phyloP scores from a whole-genome alignment of 352 stramenopile genomes.

The Pythium aquatile region DNA sequence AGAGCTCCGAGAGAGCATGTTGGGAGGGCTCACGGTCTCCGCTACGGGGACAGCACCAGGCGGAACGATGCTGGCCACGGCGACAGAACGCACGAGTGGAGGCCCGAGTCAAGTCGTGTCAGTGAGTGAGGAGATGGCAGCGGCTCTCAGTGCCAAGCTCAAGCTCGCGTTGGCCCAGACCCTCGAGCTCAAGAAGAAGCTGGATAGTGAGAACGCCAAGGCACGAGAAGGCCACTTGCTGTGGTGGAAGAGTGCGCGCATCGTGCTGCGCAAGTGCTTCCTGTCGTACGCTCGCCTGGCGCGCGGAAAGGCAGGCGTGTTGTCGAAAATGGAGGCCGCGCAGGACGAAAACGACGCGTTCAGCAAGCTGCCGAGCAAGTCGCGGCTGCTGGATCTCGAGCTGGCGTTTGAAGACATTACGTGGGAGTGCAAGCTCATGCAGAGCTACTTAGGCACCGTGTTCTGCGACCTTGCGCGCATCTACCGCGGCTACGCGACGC shows the following conservation, averaged over 20 bases:
- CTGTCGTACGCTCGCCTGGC: slow-evolving; percentile 63
- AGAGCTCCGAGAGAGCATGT: slow-evolving; percentile 46
- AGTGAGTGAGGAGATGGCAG: slow-evolving; percentile 20
- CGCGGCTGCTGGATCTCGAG: slow-evolving; percentile 50
- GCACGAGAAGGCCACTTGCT: slow-evolving; percentile 61
- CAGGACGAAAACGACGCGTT: slow-evolving; percentile 67
- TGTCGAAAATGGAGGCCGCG: slow-evolving; percentile 45
- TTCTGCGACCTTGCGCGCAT: slow-evolving; percentile 75
- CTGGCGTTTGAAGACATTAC: slow-evolving; percentile 61
- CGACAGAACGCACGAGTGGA: neutral
- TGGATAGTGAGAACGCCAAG: slow-evolving; percentile 58
- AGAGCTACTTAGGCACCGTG: slow-evolving; percentile 65
- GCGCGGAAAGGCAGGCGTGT: slow-evolving; percentile 58
- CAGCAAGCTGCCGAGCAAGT: slow-evolving; percentile 37
- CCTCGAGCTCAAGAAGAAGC: slow-evolving; percentile 65
- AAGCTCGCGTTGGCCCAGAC: slow-evolving; percentile 72
- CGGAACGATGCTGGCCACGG: slow-evolving; percentile 7
- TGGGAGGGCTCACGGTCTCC: slow-evolving; percentile 6
- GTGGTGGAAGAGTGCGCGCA: slow-evolving; percentile 67
- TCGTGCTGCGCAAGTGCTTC: slow-evolving; percentile 81
- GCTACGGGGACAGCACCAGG: neutral
- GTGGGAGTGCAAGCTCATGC: slow-evolving; percentile 73
- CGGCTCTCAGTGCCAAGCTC: slow-evolving; percentile 48
- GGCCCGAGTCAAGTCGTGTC: neutral
- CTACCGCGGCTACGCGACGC: slow-evolving; percentile 64